These are phyloP conservation scores for Serpula lacrymans DNA, from an alignment of 768 basidiomycete species.

Conservation along the genomic window DNA sequence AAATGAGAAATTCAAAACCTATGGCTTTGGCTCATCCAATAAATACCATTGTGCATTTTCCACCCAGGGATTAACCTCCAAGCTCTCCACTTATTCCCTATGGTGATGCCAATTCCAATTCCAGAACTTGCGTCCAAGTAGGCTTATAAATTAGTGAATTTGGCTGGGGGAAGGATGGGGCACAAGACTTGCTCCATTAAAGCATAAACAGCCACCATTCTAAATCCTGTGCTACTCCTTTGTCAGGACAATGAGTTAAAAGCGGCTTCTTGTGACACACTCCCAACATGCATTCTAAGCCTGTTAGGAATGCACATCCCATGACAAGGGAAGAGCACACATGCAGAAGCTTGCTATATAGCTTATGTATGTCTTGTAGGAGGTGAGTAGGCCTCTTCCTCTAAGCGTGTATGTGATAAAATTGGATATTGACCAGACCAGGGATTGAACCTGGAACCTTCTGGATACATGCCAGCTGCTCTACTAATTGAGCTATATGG, in stretches of 20 bases:
- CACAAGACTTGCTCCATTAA: neutral
- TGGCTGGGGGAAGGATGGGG: neutral
- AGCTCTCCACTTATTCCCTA: constrained; percentile 4
- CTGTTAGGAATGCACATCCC: constrained; percentile 39
- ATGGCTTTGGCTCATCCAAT: constrained; percentile 13
- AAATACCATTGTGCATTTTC: constrained; percentile 1
- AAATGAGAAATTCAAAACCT: constrained; percentile 5
- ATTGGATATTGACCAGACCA: too few species aligned
- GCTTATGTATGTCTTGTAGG: too few species aligned
- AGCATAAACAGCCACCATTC: neutral
- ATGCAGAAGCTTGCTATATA: too few species aligned
- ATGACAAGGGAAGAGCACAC: too few species aligned
- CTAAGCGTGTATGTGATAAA: too few species aligned
- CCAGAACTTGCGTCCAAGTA: constrained; percentile 12
- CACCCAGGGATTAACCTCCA: constrained; percentile 9
- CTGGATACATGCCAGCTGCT: too few species aligned
- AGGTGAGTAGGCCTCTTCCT: too few species aligned
- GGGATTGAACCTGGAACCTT: too few species aligned
- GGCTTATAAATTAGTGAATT: neutral
- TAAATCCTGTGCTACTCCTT: neutral
- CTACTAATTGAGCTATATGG: too few species aligned
- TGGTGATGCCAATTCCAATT: constrained; percentile 9
- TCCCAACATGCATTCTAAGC: constrained; percentile 34
- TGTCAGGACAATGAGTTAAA: constrained; percentile 16
- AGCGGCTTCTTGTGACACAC: constrained; percentile 27